Conservation (phyloP, 108 stramenopile genomes). For the Poteriospumella lacustris region DNA sequence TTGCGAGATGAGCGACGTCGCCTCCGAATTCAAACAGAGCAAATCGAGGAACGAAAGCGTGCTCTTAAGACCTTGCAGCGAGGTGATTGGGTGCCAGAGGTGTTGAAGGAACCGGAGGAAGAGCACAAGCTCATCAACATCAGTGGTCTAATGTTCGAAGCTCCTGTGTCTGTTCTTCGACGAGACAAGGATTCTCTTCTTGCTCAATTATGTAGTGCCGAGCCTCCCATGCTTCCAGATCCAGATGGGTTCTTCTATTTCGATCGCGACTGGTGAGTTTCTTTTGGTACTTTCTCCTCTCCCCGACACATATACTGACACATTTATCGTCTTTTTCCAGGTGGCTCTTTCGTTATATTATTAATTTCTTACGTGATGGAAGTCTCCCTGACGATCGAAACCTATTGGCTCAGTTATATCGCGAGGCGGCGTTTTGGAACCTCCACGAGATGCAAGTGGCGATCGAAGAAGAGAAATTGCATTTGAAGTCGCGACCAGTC, state of each 20-base stretch:
- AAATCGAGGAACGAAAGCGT: neutral
- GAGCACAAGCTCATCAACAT: constrained; percentile 2
- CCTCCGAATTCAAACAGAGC: neutral
- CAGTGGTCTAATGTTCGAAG: constrained; percentile 16
- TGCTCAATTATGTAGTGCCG: neutral
- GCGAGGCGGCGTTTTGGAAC: constrained; percentile 3
- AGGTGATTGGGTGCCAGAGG: neutral
- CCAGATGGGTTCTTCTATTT: constrained; percentile 6
- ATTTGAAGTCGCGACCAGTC: neutral
- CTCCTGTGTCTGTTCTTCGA: neutral
- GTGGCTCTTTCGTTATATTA: constrained; percentile 14
- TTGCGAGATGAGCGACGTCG: constrained; percentile 12
- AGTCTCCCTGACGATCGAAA: constrained; percentile 2
- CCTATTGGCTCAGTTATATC: neutral
- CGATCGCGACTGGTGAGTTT: constrained; percentile 11
- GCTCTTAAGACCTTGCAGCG: neutral
- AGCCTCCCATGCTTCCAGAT: neutral
- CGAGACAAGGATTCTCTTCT: neutral
- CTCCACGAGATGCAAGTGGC: neutral
- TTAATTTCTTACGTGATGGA: constrained; percentile 5
- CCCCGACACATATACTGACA: neutral
- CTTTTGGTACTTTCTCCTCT: neutral
- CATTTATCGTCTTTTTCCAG: no score
- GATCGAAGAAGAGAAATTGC: neutral
- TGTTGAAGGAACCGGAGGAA: neutral